Evolutionary conservation across 129 eudicot species (phyloP), one percentile per base, ranked within the genome.

Genomic region (sunflower (Helianthus annuus)): DNA sequence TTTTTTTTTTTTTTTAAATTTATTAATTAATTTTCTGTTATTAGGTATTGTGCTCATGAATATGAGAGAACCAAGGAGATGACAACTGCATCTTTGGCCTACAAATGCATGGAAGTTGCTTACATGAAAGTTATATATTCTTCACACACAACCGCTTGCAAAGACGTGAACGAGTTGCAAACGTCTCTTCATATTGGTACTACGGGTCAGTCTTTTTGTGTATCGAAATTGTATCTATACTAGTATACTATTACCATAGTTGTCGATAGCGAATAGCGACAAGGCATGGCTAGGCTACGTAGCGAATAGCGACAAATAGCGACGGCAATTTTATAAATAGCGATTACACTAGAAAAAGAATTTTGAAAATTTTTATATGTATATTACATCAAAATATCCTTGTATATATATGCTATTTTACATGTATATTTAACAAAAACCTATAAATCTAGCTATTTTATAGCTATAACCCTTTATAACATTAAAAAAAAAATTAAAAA

Each of bases 11-110:
- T 16, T 40, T 62, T 15, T 32, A 32, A 32, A 32, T 2, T 32
- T 42, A 36, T 45, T 52, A 64, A 48, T 32, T 29, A n/a, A 19
- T 39, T 69, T 24, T 39, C 59, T 68, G 72, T 38, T 70, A 36
- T 51, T 68, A 95, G 99, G 85, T 95, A 78, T 80, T 91, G 96
- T 85, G 99, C 97, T 54, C 95, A 84, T 82, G 97, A 95, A 81
- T 95, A 78, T 67, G 99, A 95, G 69, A 91, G 79, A 80, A 81
- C 85, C 14, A 91, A 86, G 77, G 99, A 95, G 78, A 83, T 83
- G 91, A 88, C 91, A 17, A 71, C 94, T 85, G 96, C 99, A 60
- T 80, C 99, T 70, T 75, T 95, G 89, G 99, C 99, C 64, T 91
- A 91, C 80, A 95, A 95, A 78, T 95, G 99, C 83, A 78, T 79